Conservation (phyloP, 1,284 basidiomycete species). For the Pulveroboletus sp. region DNA sequence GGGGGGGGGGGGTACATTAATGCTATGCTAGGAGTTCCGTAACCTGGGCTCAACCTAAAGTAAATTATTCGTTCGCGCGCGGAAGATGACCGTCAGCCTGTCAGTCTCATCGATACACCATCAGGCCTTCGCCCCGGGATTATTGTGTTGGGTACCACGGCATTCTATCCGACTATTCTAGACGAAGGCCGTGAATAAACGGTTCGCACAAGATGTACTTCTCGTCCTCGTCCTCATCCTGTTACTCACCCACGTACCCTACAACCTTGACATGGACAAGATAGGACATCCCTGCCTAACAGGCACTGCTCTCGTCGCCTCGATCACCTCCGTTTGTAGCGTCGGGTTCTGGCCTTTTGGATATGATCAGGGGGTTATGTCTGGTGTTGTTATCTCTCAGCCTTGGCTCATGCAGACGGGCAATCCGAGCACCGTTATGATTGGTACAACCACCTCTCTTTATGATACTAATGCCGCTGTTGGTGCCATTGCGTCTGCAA, state of each 20-base stretch:
- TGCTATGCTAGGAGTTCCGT: too few species aligned
- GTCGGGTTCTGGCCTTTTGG: slow-evolving; percentile 24
- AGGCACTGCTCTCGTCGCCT: slow-evolving; percentile 16
- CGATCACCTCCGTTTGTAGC: slow-evolving; percentile 23
- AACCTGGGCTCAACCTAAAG: too few species aligned
- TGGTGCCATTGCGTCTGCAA: slow-evolving; percentile 16
- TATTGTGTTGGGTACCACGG: neutral
- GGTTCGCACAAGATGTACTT: neutral
- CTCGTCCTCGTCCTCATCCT: neutral
- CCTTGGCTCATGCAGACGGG: slow-evolving; percentile 21
- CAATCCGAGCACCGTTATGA: slow-evolving; percentile 21
- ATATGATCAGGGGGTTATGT: slow-evolving; percentile 21
- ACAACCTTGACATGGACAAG: slow-evolving; percentile 11
- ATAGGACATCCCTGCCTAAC: slow-evolving; percentile 17
- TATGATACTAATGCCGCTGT: too few species aligned
- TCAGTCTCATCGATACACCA: neutral
- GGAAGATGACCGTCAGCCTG: too few species aligned
- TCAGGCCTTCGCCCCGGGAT: neutral
- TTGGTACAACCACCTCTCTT: slow-evolving; percentile 24
- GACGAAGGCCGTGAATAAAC: too few species aligned
- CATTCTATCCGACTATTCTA: slow-evolving; percentile 8
- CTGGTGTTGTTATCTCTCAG: slow-evolving; percentile 17
- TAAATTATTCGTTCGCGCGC: too few species aligned
- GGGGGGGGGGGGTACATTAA: too few species aligned
- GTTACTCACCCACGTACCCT: neutral